Percentiles rank a stretch among this genome's conserved stretches.
phyloP scores from a whole-genome alignment of 2,329 filamentous ascomycete species.

The Aspergillus quadricinctus region DNA sequence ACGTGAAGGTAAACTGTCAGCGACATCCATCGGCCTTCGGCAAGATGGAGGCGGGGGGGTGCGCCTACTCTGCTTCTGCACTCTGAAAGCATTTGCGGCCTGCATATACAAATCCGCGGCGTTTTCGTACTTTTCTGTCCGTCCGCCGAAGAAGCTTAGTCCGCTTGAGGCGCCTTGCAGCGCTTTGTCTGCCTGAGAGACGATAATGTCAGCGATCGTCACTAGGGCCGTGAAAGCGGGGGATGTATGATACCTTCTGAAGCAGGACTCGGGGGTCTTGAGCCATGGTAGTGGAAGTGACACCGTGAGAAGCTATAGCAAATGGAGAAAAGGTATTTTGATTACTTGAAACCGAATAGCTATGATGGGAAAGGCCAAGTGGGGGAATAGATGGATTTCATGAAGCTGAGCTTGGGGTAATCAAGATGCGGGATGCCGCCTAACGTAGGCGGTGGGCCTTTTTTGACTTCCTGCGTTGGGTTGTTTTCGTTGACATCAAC shows the following conservation, averaged over 20 bases:
- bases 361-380: background rate
- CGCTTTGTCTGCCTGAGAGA: slow-evolving; percentile 75
- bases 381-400: slow-evolving; percentile 2
- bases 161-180: slow-evolving; percentile 69
- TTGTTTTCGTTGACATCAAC: background rate
- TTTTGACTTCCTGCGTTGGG: slow-evolving; percentile 9
- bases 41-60: background rate
- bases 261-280: slow-evolving; percentile 74
- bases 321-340: background rate
- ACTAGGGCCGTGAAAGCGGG: slow-evolving; percentile 13
- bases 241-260: slow-evolving; percentile 59
- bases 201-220: slow-evolving; percentile 28
- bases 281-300: slow-evolving; percentile 51
- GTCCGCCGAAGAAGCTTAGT: slow-evolving; percentile 85
- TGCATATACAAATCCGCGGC: slow-evolving; percentile 83
- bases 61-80: slow-evolving; percentile 72
- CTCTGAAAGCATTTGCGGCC: slow-evolving; percentile 85
- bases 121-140: slow-evolving; percentile 82
- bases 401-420: background rate
- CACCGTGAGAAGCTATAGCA: background rate
- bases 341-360: background rate
- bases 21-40: background rate
- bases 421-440: slow-evolving; percentile 2
- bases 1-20: background rate
- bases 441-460: slow-evolving; percentile 18